These are phyloP conservation scores for Daldinia decipiens DNA, from an alignment of 495 filamentous ascomycete species.

Conservation along the genomic window DNA sequence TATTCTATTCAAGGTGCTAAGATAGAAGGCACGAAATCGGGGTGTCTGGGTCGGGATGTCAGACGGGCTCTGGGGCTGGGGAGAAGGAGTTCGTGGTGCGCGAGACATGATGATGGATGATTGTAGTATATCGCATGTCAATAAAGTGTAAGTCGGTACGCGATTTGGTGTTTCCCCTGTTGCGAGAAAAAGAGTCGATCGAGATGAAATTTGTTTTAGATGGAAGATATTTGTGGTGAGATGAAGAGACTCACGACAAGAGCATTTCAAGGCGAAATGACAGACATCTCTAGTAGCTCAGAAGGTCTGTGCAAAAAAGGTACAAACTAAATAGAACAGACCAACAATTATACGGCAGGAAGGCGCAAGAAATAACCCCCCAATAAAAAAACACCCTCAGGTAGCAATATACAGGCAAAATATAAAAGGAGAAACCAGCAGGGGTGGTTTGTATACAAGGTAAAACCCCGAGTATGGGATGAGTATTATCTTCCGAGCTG, in stretches of 20 bases:
- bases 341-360: not conserved
- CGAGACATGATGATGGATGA: not conserved
- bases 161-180: not conserved
- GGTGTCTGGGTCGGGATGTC: not conserved
- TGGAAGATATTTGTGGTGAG: no score
- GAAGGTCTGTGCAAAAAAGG: not conserved
- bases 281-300: not conserved
- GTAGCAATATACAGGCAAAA: not conserved
- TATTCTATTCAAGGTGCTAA: not conserved
- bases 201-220: not conserved
- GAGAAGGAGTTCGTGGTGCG: not conserved
- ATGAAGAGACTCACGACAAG: not conserved
- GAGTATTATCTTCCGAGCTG: no score
- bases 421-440: no score
- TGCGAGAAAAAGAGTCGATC: not conserved
- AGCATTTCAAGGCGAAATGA: not conserved
- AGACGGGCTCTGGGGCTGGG: not conserved
- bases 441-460: no score
- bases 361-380: not conserved
- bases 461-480: no score
- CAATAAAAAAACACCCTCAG: not conserved
- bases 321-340: not conserved
- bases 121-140: not conserved
- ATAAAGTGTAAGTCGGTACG: not conserved
- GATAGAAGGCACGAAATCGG: not conserved